Evolutionary conservation across 2,329 filamentous ascomycete genomes (phyloP).

Genomic region (Sporothrix brasiliensis): DNA sequence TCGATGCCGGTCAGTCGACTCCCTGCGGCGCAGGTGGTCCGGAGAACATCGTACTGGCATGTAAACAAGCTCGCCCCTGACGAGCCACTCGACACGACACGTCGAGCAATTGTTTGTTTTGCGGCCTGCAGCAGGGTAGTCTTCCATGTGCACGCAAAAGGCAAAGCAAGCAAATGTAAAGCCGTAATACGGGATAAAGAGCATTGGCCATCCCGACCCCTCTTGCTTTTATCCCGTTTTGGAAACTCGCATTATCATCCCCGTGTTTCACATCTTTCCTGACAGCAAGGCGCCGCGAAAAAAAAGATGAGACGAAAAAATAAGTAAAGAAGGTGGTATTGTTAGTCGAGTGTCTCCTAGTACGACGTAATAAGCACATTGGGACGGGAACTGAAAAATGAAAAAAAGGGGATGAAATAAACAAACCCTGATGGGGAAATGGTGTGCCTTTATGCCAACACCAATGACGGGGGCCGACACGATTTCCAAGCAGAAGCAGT

Average conservation of each 20-base stretch:
- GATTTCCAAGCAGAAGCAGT: not conserved
- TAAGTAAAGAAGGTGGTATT: not conserved
- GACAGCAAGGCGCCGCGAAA: slow-evolving; percentile 4
- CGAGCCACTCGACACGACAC: not conserved
- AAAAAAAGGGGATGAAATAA: not conserved
- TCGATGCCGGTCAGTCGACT: not conserved
- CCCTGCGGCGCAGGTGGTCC: not conserved
- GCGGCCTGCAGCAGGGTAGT: too few species aligned
- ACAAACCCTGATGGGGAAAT: slow-evolving; percentile 9
- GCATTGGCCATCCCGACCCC: slow-evolving; percentile 9
- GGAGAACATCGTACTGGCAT: not conserved
- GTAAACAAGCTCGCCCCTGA: not conserved
- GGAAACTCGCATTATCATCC: slow-evolving; percentile 13
- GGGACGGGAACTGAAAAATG: not conserved
- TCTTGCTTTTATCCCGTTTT: slow-evolving; percentile 18
- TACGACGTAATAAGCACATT: not conserved
- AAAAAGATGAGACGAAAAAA: slow-evolving; percentile 27
- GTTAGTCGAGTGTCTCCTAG: not conserved
- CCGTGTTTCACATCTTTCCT: slow-evolving; percentile 26
- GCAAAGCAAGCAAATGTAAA: not conserved
- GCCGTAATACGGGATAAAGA: not conserved
- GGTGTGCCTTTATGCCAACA: slow-evolving; percentile 5
- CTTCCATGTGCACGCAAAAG: not conserved
- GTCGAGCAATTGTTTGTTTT: slow-evolving; percentile 10
- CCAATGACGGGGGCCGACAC: not conserved